phyloP scores from a whole-genome alignment of 805 yeast species.

The Teunomyces funiuensis region DNA sequence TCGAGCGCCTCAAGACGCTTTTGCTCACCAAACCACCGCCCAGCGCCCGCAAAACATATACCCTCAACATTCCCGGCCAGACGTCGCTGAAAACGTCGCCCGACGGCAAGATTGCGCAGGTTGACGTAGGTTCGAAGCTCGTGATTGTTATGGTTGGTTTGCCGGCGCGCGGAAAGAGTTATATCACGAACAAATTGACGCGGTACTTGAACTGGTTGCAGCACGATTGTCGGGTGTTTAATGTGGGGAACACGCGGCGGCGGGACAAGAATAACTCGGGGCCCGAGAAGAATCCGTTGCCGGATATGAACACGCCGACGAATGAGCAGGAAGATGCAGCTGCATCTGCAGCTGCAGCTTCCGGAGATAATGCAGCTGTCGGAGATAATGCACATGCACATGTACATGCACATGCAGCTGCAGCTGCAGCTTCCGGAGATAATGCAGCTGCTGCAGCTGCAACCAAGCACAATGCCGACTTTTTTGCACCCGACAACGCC shows the following conservation, averaged over 20 bases:
- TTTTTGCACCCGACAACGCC: constrained; percentile 79
- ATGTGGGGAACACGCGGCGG: constrained; percentile 93
- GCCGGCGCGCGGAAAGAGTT: constrained; percentile 95
- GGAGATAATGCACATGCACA: no score
- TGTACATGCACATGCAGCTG: no score
- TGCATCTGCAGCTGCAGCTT: constrained; percentile 7
- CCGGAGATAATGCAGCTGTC: constrained; percentile 2
- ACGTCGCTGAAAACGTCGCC: constrained; percentile 79
- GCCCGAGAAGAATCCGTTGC: constrained; percentile 64
- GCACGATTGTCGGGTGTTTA: constrained; percentile 85
- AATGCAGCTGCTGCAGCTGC: constrained; percentile 17
- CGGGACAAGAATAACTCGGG: constrained; percentile 64
- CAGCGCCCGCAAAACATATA: constrained; percentile 62
- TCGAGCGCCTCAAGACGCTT: constrained; percentile 38
- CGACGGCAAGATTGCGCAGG: constrained; percentile 62
- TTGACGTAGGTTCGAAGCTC: constrained; percentile 76
- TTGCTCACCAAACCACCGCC: constrained; percentile 39
- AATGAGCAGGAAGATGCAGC: constrained; percentile 20
- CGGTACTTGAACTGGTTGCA: constrained; percentile 92
- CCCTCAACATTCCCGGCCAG: constrained; percentile 89
- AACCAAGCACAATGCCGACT: constrained; percentile 68
- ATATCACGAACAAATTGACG: constrained; percentile 86
- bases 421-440: neutral
- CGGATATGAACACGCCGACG: constrained; percentile 40
- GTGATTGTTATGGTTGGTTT: constrained; percentile 96